A percentile compares a stretch with the other conserved stretches of the same genome.
Evolutionary conservation across 768 basidiomycete genomes (phyloP).

Genomic region (Tremella yokohamensis): DNA sequence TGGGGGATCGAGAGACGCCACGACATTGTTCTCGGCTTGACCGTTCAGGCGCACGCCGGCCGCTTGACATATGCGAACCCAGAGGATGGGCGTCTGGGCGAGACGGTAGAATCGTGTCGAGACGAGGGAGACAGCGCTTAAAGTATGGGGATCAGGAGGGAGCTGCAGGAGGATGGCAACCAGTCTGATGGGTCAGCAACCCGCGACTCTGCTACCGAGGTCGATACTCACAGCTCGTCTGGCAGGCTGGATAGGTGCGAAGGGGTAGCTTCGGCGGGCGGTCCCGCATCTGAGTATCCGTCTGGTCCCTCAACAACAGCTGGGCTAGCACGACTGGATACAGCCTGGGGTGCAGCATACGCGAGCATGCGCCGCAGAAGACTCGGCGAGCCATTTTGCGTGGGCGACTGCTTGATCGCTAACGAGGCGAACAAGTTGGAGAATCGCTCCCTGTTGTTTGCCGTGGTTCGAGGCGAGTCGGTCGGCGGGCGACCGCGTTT

Average conservation of each 20-base stretch:
- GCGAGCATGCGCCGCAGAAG: too few species aligned
- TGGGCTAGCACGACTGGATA: too few species aligned
- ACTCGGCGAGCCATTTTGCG: too few species aligned
- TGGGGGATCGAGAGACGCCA: constrained; percentile 12
- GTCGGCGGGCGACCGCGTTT: constrained; percentile 26
- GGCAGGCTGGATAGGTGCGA: constrained; percentile 16
- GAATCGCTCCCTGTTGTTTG: constrained; percentile 21
- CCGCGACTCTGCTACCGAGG: not conserved
- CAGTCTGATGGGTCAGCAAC: constrained; percentile 15
- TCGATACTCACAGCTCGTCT: constrained; percentile 37
- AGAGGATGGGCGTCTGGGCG: constrained; percentile 27
- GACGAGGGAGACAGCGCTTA: constrained; percentile 18
- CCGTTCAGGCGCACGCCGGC: constrained; percentile 13
- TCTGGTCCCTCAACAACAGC: too few species aligned
- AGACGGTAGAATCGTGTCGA: constrained; percentile 22
- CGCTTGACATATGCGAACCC: constrained; percentile 17
- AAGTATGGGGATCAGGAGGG: constrained; percentile 17
- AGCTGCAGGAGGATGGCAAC: constrained; percentile 28
- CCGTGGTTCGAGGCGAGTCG: constrained; percentile 31
- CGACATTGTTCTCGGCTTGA: not conserved
- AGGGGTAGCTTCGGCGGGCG: too few species aligned
- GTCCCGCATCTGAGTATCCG: too few species aligned
- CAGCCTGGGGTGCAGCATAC: too few species aligned
- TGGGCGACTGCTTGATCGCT: too few species aligned
- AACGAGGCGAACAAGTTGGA: too few species aligned